Conservation (phyloP, 176 grass and related monocot species). For the Typha latifolia region DNA sequence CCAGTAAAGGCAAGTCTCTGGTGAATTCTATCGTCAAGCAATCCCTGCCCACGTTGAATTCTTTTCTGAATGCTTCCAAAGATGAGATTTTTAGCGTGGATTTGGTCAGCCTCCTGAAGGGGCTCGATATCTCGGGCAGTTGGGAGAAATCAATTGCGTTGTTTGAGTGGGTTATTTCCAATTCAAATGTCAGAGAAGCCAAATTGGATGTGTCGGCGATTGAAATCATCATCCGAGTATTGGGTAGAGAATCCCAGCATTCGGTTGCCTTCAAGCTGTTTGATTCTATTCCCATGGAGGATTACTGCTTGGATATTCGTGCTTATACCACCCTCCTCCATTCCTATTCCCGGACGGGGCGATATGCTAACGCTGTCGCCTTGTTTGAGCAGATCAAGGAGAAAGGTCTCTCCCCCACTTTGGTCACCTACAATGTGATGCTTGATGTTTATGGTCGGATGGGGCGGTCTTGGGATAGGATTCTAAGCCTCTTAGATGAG, state of each 20-base stretch:
- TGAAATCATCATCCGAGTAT: conserved; percentile 57
- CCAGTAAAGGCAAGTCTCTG: conserved; percentile 12
- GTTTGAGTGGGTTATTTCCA: conserved; percentile 47
- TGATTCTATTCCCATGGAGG: conserved; percentile 46
- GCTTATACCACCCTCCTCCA: conserved; percentile 77
- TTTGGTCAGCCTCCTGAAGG: conserved; percentile 21
- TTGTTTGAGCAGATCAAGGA: conserved; percentile 52
- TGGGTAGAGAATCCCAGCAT: conserved; percentile 32
- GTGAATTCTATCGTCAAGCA: conserved; percentile 3
- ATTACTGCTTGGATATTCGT: conserved; percentile 51
- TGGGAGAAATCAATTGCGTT: conserved; percentile 57
- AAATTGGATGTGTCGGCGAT: conserved; percentile 31
- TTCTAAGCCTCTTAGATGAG: conserved; percentile 55
- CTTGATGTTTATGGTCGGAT: conserved; percentile 74
- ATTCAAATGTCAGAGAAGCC: conserved; percentile 11
- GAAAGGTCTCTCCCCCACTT: conserved; percentile 45
- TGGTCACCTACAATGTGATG: conserved; percentile 91
- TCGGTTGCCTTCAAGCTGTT: conserved; percentile 49
- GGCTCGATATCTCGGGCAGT: conserved; percentile 29
- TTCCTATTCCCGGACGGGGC: conserved; percentile 38
- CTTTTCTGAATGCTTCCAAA: conserved; percentile 7
- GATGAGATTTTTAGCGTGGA: conserved; percentile 20
- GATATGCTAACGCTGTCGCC: conserved; percentile 44
- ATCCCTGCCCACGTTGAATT: neutral
- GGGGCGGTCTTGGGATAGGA: conserved; percentile 65